Evolutionary conservation across 805 yeast species (phyloP), one percentile per base, ranked within the genome.

Genomic region (Metschnikowia matae): DNA sequence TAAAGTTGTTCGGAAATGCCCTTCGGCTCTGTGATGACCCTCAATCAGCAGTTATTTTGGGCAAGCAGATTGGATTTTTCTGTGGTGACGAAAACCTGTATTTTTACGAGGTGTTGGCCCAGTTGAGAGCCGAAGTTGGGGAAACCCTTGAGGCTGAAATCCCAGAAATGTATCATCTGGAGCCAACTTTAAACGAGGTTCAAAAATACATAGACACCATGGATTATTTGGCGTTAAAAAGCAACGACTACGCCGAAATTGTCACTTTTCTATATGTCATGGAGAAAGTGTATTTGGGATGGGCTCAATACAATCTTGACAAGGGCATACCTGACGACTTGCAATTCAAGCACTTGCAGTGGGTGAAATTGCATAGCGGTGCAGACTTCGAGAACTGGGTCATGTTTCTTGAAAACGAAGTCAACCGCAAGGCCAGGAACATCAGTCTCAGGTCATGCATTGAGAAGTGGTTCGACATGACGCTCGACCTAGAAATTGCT

Each of bases 361-460:
- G 84, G 84, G 71, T 80, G 39, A 70, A 63, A 41, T 61, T 80
- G 46, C 84, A 80, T 54, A 74, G 77, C 53, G 84, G 84, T 3
- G 64, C 62, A 3, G 76, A 61, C 8, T 80, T 80, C 50, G 65
- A 69, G 40, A 59, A 54, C 2, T 80, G 84, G 84, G 74, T 75
- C n/a, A 54, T 64, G 3, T 79, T 80, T 53, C 62, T 80, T 37
- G 63, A 60, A 46, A 50, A 51, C 1, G 82, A 79, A 55, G 79
- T 79, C 5, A 69, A 76, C 37, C 45, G 73, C 46, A 71, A 52
- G 45, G 70, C 59, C 53, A 60, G 46, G 49, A 66, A 58, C 58
- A 66, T 46, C 54, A 65, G 54, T 2, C 53, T 54, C 21, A 33
- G 42, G 15, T 44, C 48, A 2, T 14, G 26, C 2, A 55, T 64